Conservation (phyloP, 176 grass and related monocot species). For the Oryza brachyantha region DNA sequence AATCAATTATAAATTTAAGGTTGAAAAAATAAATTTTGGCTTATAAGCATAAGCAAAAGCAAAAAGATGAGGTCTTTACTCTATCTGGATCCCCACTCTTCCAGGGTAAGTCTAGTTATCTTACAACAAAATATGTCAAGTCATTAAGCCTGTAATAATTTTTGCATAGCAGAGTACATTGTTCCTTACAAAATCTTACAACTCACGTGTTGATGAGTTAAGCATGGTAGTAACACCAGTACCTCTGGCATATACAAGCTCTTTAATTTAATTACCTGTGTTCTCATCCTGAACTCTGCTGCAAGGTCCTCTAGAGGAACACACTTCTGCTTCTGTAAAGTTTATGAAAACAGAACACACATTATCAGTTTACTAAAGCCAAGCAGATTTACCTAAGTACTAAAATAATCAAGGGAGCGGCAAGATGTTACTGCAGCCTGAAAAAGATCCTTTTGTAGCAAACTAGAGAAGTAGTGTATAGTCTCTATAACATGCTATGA, state of each 20-base stretch:
- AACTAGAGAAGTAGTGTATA: background rate
- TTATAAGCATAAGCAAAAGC: no score
- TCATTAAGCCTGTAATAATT: no score
- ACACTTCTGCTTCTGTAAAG: conserved; percentile 82
- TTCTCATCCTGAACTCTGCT: conserved; percentile 85
- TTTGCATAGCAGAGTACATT: no score
- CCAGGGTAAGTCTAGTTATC: no score
- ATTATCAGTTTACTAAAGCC: no score
- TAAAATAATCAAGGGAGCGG: background rate
- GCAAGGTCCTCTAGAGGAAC: conserved; percentile 93
- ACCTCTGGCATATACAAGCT: background rate
- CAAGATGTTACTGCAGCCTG: background rate
- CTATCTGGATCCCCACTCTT: no score
- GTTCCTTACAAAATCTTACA: background rate
- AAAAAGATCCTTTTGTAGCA: background rate
- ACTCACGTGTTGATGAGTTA: background rate
- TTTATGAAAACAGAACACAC: background rate
- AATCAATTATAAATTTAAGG: no score
- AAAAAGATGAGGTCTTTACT: no score
- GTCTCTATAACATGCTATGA: background rate
- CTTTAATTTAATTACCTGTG: conserved; percentile 67
- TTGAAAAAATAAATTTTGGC: no score
- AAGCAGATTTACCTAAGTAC: background rate
- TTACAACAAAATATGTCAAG: no score
- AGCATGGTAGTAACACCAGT: background rate